Evolutionary conservation across 2,329 filamentous ascomycete species (phyloP).

Genomic region (Hypoxylon sp.): DNA sequence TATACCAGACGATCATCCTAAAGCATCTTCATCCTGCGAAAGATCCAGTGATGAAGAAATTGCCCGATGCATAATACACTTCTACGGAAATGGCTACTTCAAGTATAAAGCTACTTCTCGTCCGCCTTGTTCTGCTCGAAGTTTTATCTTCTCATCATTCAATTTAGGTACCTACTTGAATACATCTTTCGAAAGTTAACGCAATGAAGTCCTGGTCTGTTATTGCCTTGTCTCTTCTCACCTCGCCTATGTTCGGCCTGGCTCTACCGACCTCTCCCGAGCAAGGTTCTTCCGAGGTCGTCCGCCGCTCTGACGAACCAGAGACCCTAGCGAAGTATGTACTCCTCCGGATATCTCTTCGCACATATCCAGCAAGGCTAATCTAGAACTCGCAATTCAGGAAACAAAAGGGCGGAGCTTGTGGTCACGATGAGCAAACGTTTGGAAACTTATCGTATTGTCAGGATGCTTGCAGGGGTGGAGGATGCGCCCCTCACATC

Average conservation of each 20-base stretch:
- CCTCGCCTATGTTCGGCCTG: background rate
- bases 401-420: background rate
- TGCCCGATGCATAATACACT: background rate
- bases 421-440: slow-evolving; percentile 3
- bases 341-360: background rate
- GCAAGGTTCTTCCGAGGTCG: background rate
- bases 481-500: background rate
- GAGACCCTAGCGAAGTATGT: background rate
- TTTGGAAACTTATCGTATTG: slow-evolving; percentile 3
- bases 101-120: background rate
- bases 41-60: background rate
- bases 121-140: background rate
- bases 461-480: background rate
- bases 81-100: background rate
- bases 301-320: background rate
- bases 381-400: background rate
- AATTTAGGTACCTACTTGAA: background rate
- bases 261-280: background rate
- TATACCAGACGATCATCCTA: background rate
- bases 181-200: background rate
- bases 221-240: slow-evolving; percentile 1
- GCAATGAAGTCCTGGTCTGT: slow-evolving; percentile 7
- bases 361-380: background rate
- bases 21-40: background rate
- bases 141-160: background rate